A percentile compares a stretch with the other conserved stretches of the same genome.
Conservation (phyloP, 768 basidiomycete species). For the Scleroderma bovista region DNA sequence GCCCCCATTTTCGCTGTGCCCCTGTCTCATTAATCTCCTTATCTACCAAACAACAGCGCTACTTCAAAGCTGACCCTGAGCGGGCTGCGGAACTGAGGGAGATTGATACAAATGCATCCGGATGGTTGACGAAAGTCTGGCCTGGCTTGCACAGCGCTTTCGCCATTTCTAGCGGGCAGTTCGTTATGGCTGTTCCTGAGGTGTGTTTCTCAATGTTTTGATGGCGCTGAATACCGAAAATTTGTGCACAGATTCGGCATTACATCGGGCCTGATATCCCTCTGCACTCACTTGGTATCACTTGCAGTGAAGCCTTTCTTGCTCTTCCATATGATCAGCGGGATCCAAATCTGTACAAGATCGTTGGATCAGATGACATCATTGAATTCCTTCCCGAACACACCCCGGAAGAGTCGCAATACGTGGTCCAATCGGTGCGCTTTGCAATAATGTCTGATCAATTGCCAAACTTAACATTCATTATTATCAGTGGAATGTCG, state of each 20-base stretch:
- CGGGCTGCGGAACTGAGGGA: constrained; percentile 14
- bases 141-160: constrained; percentile 8
- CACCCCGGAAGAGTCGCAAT: constrained; percentile 16
- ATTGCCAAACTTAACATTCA: background rate
- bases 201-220: background rate
- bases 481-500: constrained; percentile 15
- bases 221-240: background rate
- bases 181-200: constrained; percentile 18
- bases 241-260: constrained; percentile 9
- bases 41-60: constrained; percentile 4
- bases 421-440: constrained; percentile 14
- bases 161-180: constrained; percentile 19
- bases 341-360: constrained; percentile 18
- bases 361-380: constrained; percentile 20
- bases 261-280: constrained; percentile 17
- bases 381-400: constrained; percentile 16
- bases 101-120: constrained; percentile 5
- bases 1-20: background rate
- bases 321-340: constrained; percentile 18
- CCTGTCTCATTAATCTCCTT: background rate
- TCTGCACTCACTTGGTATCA: constrained; percentile 15
- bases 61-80: constrained; percentile 11
- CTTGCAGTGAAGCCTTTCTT: constrained; percentile 19
- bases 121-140: constrained; percentile 21
- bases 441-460: background rate